Percentiles rank a stretch among this genome's conserved stretches.
These are phyloP conservation scores for Pyrenochaeta sp. DNA, from an alignment of 2,329 filamentous ascomycete genomes.

Conservation along the genomic window DNA sequence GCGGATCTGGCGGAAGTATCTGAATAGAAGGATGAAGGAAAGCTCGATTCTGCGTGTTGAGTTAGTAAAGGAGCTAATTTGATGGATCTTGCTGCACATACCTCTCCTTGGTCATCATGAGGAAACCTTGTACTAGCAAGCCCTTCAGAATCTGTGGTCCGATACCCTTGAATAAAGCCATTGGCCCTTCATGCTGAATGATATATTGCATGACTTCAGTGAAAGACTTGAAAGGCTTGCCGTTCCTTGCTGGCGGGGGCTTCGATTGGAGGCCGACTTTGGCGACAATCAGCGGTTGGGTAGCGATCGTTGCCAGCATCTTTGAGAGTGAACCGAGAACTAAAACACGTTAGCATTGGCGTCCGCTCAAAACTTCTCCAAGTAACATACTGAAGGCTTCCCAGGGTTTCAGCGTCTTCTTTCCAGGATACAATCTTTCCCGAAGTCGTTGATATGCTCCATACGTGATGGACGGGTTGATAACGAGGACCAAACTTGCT, in stretches of 20 bases:
- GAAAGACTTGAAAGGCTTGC: slow-evolving; percentile 93
- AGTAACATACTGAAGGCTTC: slow-evolving; percentile 85
- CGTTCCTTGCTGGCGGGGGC: slow-evolving; percentile 81
- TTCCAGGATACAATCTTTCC: slow-evolving; percentile 78
- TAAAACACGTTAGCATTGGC: slow-evolving; percentile 52
- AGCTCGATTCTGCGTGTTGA: slow-evolving; percentile 76
- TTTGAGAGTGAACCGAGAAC: slow-evolving; percentile 95
- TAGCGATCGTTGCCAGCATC: slow-evolving; percentile 85
- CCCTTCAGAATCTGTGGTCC: slow-evolving; percentile 93
- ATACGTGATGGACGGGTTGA: slow-evolving; percentile 98
- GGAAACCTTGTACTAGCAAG: slow-evolving; percentile 87
- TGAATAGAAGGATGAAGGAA: slow-evolving; percentile 83
- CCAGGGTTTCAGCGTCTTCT: slow-evolving; percentile 75
- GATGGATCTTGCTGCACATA: slow-evolving; percentile 50
- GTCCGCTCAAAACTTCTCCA: no score
- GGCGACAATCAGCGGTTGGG: slow-evolving; percentile 94
- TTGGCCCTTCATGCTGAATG: slow-evolving; percentile 80
- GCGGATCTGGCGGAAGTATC: slow-evolving; percentile 76
- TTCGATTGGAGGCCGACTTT: slow-evolving; percentile 96
- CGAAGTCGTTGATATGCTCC: slow-evolving; percentile 92
- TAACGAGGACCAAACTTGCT: slow-evolving; percentile 91
- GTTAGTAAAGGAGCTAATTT: slow-evolving; percentile 12
- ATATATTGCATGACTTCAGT: slow-evolving; percentile 96
- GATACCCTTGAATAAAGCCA: slow-evolving; percentile 96
- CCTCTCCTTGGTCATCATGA: slow-evolving; percentile 99